phyloP scores from a whole-genome alignment of 306 rosid genomes.

The Albizia julibrissin region DNA sequence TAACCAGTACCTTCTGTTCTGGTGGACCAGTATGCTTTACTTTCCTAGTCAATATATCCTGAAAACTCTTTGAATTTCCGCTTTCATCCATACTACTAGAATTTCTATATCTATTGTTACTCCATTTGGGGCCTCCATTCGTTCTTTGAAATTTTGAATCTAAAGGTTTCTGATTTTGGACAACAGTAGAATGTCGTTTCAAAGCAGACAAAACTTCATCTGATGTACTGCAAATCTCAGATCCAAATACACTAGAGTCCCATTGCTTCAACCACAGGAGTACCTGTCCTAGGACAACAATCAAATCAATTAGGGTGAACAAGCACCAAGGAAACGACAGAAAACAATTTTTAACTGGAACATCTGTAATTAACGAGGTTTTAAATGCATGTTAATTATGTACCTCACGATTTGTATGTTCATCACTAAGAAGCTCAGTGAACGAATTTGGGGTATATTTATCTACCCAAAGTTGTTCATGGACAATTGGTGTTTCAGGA shows the following conservation, averaged over 20 bases:
- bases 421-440: conserved; percentile 94
- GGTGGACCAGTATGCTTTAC: conserved; percentile 63
- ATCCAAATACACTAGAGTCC: conserved; percentile 91
- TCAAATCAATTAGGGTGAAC: conserved; percentile 23
- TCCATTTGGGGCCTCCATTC: conserved; percentile 59
- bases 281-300: conserved; percentile 56
- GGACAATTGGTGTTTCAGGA: conserved; percentile 55
- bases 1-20: conserved; percentile 68
- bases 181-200: conserved; percentile 75
- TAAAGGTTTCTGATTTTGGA: conserved; percentile 62
- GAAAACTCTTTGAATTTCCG: conserved; percentile 43
- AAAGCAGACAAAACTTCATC: conserved; percentile 84
- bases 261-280: conserved; percentile 94
- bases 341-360: conserved; percentile 14
- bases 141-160: conserved; percentile 53
- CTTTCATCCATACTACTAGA: conserved; percentile 45
- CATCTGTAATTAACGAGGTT: conserved; percentile 2
- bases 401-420: conserved; percentile 98
- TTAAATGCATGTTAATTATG: conserved; percentile 17
- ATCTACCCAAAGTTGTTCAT: conserved; percentile 92
- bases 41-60: conserved; percentile 55
- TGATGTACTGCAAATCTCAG: conserved; percentile 82
- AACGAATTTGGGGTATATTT: conserved; percentile 88
- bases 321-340: conserved; percentile 23
- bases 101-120: conserved; percentile 42